phyloP scores from a whole-genome alignment of 352 stramenopile species.

The Phytopythium chamaehyphon region DNA sequence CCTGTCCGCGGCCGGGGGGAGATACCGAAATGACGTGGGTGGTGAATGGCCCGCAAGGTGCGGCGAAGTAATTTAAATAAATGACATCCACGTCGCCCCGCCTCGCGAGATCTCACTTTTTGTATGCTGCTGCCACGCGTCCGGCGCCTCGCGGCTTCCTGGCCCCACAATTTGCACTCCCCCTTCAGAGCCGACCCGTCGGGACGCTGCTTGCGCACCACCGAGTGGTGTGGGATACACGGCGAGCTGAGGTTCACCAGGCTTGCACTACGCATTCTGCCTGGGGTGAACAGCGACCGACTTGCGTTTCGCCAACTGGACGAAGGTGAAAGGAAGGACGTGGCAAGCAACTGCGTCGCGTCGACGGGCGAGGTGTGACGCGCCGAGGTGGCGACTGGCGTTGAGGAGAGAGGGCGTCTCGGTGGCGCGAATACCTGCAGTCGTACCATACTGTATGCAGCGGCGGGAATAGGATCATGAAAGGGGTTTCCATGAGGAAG shows the following conservation, averaged over 20 bases:
- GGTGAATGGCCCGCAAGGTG: too few relatives aligned
- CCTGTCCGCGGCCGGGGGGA: conserved; percentile 33
- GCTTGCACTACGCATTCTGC: too few relatives aligned
- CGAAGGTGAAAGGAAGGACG: too few relatives aligned
- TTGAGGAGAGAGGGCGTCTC: too few relatives aligned
- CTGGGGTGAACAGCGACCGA: neutral
- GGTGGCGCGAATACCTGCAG: too few relatives aligned
- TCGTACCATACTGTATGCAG: too few relatives aligned
- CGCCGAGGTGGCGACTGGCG: too few relatives aligned
- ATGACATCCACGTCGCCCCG: conserved; percentile 22
- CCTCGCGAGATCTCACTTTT: neutral
- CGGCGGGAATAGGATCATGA: too few relatives aligned
- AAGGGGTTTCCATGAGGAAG: too few relatives aligned
- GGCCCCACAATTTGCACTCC: neutral
- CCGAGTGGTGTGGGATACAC: conserved; percentile 2
- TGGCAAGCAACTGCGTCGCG: too few relatives aligned
- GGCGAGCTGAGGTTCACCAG: neutral
- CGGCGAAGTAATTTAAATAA: conserved; percentile 19
- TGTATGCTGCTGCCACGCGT: neutral
- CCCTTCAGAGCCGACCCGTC: neutral
- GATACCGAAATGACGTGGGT: conserved; percentile 88
- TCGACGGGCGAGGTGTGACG: too few relatives aligned
- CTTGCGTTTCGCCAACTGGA: conserved; percentile 6
- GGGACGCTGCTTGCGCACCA: too few relatives aligned
- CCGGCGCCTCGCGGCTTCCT: neutral